A percentile compares a stretch with the other conserved stretches of the same genome.
These are phyloP conservation scores for Chaetomium tenue DNA, from an alignment of 495 filamentous ascomycete genomes.

Conservation along the genomic window DNA sequence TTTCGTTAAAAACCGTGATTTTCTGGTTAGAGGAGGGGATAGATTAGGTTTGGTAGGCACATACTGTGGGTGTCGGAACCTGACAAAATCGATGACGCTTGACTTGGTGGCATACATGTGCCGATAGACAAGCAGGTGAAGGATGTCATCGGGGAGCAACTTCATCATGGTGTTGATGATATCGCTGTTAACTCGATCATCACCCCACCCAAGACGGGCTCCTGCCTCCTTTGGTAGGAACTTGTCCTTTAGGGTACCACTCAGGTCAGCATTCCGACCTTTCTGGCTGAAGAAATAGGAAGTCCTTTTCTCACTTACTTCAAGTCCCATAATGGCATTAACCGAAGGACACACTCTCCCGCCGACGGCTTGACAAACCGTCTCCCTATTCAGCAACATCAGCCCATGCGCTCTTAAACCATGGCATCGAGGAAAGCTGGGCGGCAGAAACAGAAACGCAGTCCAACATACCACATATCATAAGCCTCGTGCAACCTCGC, in stretches of 20 bases:
- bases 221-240: constrained; percentile 21
- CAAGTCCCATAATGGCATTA: constrained; percentile 30
- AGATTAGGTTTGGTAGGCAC: background rate
- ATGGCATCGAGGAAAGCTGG: too few species aligned
- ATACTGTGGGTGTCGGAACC: constrained; percentile 26
- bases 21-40: background rate
- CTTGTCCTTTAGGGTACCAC: too few species aligned
- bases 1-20: background rate
- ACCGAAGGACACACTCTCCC: constrained; percentile 41
- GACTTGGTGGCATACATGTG: constrained; percentile 34
- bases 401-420: too few species aligned
- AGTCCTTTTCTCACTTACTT: constrained; percentile 23
- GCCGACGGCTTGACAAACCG: constrained; percentile 34
- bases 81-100: constrained; percentile 28
- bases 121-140: constrained; percentile 34
- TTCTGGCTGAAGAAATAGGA: too few species aligned
- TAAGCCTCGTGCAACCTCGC: constrained; percentile 37
- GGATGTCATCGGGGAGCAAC: constrained; percentile 39
- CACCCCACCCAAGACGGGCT: constrained; percentile 42
- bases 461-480: constrained; percentile 29
- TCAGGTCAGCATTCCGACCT: background rate
- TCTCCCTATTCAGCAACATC: constrained; percentile 1
- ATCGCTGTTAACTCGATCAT: constrained; percentile 27
- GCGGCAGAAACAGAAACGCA: too few species aligned
- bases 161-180: constrained; percentile 41